phyloP scores from a whole-genome alignment of 176 grass and related monocot genomes.

The Zizania latifolia region DNA sequence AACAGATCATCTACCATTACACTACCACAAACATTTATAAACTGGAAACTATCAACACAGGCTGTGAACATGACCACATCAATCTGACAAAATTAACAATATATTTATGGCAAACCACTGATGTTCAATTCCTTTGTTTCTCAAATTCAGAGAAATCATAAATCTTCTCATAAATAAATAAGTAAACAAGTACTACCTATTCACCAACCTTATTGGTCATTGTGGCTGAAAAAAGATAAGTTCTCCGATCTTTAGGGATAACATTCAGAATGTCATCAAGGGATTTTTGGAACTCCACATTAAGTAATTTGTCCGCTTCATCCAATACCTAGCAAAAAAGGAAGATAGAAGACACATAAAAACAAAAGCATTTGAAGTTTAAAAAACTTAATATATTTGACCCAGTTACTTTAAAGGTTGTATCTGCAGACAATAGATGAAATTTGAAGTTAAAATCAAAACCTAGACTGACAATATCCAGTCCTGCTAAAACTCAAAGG shows the following conservation, averaged over 20 bases:
- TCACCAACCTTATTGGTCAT: constrained; percentile 88
- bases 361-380: constrained; percentile 3
- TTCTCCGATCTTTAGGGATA: constrained; percentile 82
- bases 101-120: not conserved
- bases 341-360: constrained; percentile 5
- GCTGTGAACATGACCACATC: not conserved
- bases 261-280: constrained; percentile 92
- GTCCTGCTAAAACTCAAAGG: not conserved
- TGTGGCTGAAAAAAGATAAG: constrained; percentile 88
- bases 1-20: not conserved
- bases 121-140: not conserved
- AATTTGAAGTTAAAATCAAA: not conserved
- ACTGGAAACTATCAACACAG: not conserved
- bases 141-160: not conserved
- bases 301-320: constrained; percentile 86
- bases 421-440: not conserved
- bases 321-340: constrained; percentile 68
- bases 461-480: not conserved
- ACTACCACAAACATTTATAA: not conserved
- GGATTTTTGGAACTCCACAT: constrained; percentile 86
- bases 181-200: not conserved
- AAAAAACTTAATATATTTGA: not conserved
- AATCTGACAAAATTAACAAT: not conserved
- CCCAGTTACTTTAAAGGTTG: not conserved
- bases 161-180: not conserved